These are phyloP conservation scores for Acanthamoeba healyi DNA, from an alignment of 208 protist species.

Conservation along the genomic window DNA sequence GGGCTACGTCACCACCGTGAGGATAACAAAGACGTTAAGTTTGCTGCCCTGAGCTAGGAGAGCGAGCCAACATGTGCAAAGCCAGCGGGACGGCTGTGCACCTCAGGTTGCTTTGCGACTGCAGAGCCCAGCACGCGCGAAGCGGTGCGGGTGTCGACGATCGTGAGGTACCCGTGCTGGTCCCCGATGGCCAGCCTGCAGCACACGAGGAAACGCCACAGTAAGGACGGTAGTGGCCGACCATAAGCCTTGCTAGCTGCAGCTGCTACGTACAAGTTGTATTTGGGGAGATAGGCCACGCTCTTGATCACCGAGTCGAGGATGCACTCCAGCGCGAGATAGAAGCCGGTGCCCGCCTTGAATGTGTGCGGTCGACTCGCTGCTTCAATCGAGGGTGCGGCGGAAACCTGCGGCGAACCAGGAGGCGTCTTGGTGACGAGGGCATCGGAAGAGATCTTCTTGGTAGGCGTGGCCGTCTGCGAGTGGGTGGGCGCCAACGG, in stretches of 20 bases:
- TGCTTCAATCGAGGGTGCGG: no score
- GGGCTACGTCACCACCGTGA: no score
- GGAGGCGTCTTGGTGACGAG: no score
- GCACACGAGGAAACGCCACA: no score
- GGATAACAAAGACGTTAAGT: no score
- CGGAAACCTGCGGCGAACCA: no score
- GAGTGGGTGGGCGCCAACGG: background rate
- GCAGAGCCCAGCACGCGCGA: background rate
- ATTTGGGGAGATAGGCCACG: slow-evolving; percentile 21
- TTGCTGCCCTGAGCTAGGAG: no score
- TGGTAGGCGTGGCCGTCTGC: background rate
- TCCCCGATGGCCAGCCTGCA: slow-evolving; percentile 31
- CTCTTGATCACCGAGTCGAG: slow-evolving; percentile 20
- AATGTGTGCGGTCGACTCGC: no score
- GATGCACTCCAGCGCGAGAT: background rate
- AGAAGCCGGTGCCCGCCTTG: background rate
- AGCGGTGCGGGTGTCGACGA: slow-evolving; percentile 19
- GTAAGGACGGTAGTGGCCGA: no score
- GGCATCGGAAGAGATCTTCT: background rate
- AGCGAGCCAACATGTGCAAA: background rate
- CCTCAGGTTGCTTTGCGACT: background rate
- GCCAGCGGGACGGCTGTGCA: background rate
- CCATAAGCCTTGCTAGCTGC: no score
- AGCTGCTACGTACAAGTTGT: background rate
- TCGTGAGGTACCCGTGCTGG: slow-evolving; percentile 5